Evolutionary conservation across 257 asterid genomes (phyloP).

Genomic region (Eustoma russellianum): DNA sequence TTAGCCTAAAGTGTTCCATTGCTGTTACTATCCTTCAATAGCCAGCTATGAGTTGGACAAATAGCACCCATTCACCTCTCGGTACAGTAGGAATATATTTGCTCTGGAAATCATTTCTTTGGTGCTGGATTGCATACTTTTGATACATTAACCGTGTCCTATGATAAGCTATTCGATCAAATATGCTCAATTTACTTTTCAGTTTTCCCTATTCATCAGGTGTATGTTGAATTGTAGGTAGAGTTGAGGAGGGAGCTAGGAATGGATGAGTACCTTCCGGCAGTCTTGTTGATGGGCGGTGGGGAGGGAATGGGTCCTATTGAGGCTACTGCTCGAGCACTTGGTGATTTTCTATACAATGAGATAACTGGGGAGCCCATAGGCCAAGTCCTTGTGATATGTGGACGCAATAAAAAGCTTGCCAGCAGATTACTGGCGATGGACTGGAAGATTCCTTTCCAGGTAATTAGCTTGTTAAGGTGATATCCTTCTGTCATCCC

Average conservation of each 20-base stretch:
- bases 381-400: constrained; percentile 87
- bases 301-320: constrained; percentile 99
- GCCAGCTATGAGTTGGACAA: no score
- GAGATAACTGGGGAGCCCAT: constrained; percentile 58
- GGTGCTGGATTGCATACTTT: no score
- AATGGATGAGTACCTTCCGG: constrained; percentile 83
- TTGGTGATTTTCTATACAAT: constrained; percentile 68
- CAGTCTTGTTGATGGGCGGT: constrained; percentile 93
- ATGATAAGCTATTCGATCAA: no score
- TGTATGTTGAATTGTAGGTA: constrained; percentile 26
- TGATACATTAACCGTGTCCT: no score
- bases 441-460: constrained; percentile 74
- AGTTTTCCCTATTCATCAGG: no score
- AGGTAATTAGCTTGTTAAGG: constrained; percentile 15
- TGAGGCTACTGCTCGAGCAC: constrained; percentile 95
- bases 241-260: constrained; percentile 79
- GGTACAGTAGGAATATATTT: no score
- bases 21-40: no score
- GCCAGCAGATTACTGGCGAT: constrained; percentile 56
- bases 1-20: no score
- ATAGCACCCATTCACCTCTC: no score
- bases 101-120: no score
- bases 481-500: no score
- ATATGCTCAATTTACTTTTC: no score
- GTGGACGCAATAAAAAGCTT: constrained; percentile 90